A percentile compares a stretch with the other conserved stretches of the same genome.
Evolutionary conservation across 306 rosid genomes (phyloP).

Genomic region (Castanospermum australe): DNA sequence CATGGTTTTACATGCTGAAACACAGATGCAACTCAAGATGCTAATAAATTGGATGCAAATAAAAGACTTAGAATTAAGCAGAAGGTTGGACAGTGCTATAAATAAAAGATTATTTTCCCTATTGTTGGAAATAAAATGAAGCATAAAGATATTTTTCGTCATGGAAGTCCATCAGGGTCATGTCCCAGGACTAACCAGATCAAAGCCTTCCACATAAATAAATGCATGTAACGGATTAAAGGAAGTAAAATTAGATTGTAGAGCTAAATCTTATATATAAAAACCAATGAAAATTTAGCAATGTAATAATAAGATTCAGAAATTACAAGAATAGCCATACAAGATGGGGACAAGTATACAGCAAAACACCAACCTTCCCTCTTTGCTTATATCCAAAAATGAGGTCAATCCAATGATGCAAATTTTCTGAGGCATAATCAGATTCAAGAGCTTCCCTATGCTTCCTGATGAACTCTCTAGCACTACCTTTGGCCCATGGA

Average conservation of each 20-base stretch:
- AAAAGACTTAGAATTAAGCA: neutral
- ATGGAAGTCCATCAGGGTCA: neutral
- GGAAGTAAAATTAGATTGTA: neutral
- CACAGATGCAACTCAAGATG: neutral
- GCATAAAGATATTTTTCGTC: slow-evolving; percentile 14
- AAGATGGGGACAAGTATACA: slow-evolving; percentile 2
- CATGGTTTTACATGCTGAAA: neutral
- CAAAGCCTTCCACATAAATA: slow-evolving; percentile 9
- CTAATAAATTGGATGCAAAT: slow-evolving; percentile 1
- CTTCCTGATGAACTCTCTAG: slow-evolving; percentile 88
- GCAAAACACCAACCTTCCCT: slow-evolving; percentile 75
- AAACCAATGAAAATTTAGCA: neutral
- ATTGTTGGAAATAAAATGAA: neutral
- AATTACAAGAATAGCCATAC: slow-evolving; percentile 10
- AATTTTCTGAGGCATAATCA: slow-evolving; percentile 83
- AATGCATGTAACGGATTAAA: neutral
- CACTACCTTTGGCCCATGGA: slow-evolving; percentile 95
- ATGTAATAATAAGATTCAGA: neutral
- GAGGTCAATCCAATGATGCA: slow-evolving; percentile 99
- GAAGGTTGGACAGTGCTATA: slow-evolving; percentile 9
- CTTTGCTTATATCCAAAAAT: slow-evolving; percentile 96
- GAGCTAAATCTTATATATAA: neutral
- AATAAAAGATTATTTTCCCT: neutral
- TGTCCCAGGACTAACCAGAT: neutral
- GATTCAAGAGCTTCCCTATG: slow-evolving; percentile 99